Evolutionary conservation across 495 filamentous ascomycete genomes (phyloP), one percentile per base, ranked within the genome.

Genomic region (Cercophora samala): DNA sequence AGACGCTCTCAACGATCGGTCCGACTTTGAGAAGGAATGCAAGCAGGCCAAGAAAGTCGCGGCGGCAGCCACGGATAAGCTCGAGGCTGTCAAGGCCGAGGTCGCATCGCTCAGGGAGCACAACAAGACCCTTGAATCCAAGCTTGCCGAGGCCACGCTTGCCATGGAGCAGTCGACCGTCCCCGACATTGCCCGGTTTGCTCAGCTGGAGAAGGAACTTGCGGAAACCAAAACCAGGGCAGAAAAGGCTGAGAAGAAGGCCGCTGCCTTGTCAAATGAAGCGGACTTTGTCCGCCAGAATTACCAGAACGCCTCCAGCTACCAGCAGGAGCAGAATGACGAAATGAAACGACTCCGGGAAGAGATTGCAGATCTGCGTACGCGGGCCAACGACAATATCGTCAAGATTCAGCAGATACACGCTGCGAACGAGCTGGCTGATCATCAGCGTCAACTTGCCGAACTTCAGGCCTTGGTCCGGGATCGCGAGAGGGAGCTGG

Each of bases 231-330:
- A 72, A 13, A 59, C 60, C 26, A 73, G 74, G 55, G 56, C 79
- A 0, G 70, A 85, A 5, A 62, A 56, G 3, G 71, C 78, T 9
- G 82, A 88, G 65, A 83, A 79, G 74, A 85, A 82, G 42, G 17
- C 79, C n/a, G 67, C 71, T 4, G 64, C 26, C n/a, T 37, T 67
- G 0, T 69, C 79, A 32, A 75, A 70, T 18, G 84, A 89, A 15
- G 70, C 77, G 23, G 89, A 90, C 17, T 92, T 88, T 73, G 80
- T 80, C 42, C 84, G 88, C 56, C 78, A 82, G 19, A 80, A 84
- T 42, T 93, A 92, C 66, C 88, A 91, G 62, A 78, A 81, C 42
- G 87, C 88, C 0, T 90, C 88, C 17, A 86, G 77, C 18, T 76
- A 78, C 0, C 83, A 82, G 11, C 79, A 76, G 18, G 83, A 87